Conservation (phyloP, 805 yeast species). For the Sugiyamaella smithiae region DNA sequence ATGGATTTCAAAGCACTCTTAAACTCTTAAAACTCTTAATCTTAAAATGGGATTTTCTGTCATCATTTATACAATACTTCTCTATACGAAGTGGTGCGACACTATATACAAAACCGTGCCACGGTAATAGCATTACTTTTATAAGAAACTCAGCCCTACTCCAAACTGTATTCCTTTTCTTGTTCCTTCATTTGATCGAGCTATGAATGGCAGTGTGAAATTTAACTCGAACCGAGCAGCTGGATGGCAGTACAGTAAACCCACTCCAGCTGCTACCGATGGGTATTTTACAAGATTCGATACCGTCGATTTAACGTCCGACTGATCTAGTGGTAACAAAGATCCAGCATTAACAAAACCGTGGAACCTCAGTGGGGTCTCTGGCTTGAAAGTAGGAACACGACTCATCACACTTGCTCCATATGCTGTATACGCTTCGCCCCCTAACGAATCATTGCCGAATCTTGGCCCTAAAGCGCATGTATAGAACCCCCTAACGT, state of each 20-base stretch:
- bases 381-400: slow-evolving; percentile 50
- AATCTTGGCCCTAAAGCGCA: slow-evolving; percentile 67
- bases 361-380: slow-evolving; percentile 59
- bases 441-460: slow-evolving; percentile 60
- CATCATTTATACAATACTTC: too few species aligned
- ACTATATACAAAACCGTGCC: not conserved
- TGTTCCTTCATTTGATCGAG: slow-evolving; percentile 47
- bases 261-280: slow-evolving; percentile 55
- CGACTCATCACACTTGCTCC: slow-evolving; percentile 59
- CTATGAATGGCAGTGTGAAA: slow-evolving; percentile 57
- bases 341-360: slow-evolving; percentile 66
- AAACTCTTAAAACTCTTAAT: too few species aligned
- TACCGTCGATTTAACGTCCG: slow-evolving; percentile 12
- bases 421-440: slow-evolving; percentile 54
- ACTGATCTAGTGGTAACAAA: slow-evolving; percentile 33
- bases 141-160: slow-evolving; percentile 58
- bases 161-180: slow-evolving; percentile 70
- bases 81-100: too few species aligned
- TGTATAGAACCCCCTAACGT: slow-evolving; percentile 64
- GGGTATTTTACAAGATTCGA: slow-evolving; percentile 39
- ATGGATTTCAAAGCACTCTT: slow-evolving; percentile 49
- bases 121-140: slow-evolving; percentile 16
- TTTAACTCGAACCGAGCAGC: slow-evolving; percentile 67
- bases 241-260: slow-evolving; percentile 59
- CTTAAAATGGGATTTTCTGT: too few species aligned